Percentiles rank a stretch among this genome's conserved stretches.
Evolutionary conservation across 2,329 filamentous ascomycete genomes (phyloP).

Genomic region (Aspergillus cejpii): DNA sequence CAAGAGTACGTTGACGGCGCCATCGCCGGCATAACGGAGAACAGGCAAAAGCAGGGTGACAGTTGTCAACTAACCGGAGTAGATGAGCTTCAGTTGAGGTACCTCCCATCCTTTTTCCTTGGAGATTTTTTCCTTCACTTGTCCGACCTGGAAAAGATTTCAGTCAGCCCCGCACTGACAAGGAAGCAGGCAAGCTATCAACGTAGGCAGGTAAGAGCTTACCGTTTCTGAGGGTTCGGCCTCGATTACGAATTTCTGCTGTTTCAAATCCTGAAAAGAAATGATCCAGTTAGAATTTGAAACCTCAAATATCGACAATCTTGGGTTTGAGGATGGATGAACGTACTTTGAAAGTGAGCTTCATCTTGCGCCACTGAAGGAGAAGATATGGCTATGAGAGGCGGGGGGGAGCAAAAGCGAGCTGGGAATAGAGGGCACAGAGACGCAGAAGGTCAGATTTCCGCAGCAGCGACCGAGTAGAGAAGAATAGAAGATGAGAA

Average conservation of each 20-base stretch:
- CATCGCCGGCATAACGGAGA: neutral
- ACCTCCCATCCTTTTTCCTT: conserved; percentile 92
- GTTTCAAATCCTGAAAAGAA: conserved; percentile 75
- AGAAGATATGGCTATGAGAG: conserved; percentile 17
- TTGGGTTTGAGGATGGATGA: conserved; percentile 18
- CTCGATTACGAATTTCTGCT: conserved; percentile 96
- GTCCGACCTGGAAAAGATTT: conserved; percentile 59
- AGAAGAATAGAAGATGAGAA: conserved; percentile 1
- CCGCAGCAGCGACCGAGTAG: conserved; percentile 7
- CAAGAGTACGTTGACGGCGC: neutral
- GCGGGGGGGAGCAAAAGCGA: conserved; percentile 7
- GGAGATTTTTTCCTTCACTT: conserved; percentile 87
- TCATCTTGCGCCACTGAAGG: conserved; percentile 49
- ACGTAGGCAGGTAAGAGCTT: conserved; percentile 36
- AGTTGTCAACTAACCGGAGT: conserved; percentile 64
- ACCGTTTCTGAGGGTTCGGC: conserved; percentile 89
- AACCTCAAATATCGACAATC: neutral
- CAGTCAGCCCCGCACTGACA: conserved; percentile 32
- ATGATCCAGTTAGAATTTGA: conserved; percentile 16
- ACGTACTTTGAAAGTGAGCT: conserved; percentile 64
- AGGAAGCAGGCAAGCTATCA: conserved; percentile 12
- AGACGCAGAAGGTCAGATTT: neutral
- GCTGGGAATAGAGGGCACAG: neutral
- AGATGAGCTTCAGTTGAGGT: conserved; percentile 89
- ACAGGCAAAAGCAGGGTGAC: conserved; percentile 1